phyloP scores from a whole-genome alignment of 2,329 filamentous ascomycete species.

The Penicillium vulpinum region DNA sequence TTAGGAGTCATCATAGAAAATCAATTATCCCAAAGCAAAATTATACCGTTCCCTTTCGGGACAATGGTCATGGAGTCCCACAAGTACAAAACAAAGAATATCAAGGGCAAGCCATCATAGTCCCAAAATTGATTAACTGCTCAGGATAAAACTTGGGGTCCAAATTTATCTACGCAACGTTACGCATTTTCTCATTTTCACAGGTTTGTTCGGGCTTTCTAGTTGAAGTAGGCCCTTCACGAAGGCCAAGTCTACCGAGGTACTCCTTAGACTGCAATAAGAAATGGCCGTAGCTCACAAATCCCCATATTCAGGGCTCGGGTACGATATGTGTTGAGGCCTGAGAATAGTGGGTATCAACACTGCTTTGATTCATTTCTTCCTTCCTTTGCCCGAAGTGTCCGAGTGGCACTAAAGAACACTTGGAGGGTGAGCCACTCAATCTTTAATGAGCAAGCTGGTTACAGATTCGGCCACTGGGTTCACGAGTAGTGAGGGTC shows the following conservation, averaged over 20 bases:
- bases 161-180: neutral
- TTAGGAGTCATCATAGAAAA: neutral
- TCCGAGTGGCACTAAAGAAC: neutral
- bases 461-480: neutral
- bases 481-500: neutral
- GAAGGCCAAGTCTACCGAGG: neutral
- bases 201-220: neutral
- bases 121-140: neutral
- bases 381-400: neutral
- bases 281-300: neutral
- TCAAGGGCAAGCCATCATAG: neutral
- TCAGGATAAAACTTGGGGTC: slow-evolving; percentile 1
- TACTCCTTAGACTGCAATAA: neutral
- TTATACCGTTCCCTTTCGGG: neutral
- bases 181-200: neutral
- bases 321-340: neutral
- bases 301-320: neutral
- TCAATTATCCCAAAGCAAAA: neutral
- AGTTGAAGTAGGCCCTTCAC: neutral
- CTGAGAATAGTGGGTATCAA: too few species aligned
- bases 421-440: neutral
- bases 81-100: neutral
- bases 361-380: neutral
- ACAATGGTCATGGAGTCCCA: neutral
- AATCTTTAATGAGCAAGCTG: neutral